Evolutionary conservation across 257 asterid genomes (phyloP).

Genomic region (Cinchona pubescens): DNA sequence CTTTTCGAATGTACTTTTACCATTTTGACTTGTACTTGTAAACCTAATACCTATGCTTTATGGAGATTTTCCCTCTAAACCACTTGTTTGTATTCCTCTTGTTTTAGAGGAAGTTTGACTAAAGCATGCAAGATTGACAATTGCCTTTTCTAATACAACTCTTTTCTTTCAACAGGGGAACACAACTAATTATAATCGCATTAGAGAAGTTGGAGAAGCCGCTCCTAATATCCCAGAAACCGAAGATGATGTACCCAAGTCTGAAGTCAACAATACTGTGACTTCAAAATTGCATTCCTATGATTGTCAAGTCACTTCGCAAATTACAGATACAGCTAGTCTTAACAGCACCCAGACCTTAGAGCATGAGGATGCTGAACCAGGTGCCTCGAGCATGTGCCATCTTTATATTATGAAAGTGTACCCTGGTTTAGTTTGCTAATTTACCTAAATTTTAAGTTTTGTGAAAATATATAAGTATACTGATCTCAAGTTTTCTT

Average conservation of each 20-base stretch:
- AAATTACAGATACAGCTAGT: slow-evolving; percentile 66
- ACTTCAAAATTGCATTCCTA: slow-evolving; percentile 53
- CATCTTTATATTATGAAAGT: slow-evolving; percentile 1
- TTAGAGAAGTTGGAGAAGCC: slow-evolving; percentile 45
- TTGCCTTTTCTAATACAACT: neutral
- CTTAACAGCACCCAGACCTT: slow-evolving; percentile 61
- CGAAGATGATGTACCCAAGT: slow-evolving; percentile 43
- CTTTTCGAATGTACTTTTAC: neutral
- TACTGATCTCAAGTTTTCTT: slow-evolving; percentile 15
- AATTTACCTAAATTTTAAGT: neutral
- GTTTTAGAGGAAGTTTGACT: neutral
- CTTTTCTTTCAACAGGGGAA: slow-evolving; percentile 49
- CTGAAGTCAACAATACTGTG: slow-evolving; percentile 50
- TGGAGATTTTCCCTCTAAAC: neutral
- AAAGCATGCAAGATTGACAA: neutral
- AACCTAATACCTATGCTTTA: neutral
- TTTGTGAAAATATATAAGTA: neutral
- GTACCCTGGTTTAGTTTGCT: neutral
- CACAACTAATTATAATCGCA: slow-evolving; percentile 56
- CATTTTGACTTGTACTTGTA: neutral
- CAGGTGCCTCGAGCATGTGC: slow-evolving; percentile 47
- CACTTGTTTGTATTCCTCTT: neutral
- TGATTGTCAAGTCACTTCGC: slow-evolving; percentile 64
- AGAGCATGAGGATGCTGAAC: slow-evolving; percentile 87
- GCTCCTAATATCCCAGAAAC: slow-evolving; percentile 40